These are phyloP conservation scores for Xylaria grammica DNA, from an alignment of 495 filamentous ascomycete genomes.

Conservation along the genomic window DNA sequence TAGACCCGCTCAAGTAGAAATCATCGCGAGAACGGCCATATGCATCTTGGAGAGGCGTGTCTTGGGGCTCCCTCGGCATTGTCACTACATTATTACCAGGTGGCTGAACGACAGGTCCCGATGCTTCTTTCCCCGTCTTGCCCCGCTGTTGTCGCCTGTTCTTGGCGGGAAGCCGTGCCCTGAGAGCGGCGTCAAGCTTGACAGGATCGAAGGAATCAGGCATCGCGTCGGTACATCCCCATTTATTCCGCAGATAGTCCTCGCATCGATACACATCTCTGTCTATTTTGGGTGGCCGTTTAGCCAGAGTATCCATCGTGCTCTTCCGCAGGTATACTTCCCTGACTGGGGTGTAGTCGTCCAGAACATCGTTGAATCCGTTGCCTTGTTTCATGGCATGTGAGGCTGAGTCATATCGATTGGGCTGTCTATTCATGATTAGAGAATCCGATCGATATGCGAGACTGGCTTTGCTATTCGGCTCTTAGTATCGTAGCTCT, in stretches of 20 bases:
- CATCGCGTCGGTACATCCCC: slow-evolving; percentile 25
- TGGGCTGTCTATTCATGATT: neutral
- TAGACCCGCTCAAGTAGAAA: neutral
- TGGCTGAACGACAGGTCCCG: neutral
- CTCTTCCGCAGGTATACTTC: neutral
- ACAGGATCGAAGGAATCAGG: slow-evolving; percentile 26
- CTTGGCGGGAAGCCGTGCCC: slow-evolving; percentile 1
- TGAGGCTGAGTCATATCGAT: neutral
- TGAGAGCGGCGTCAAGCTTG: slow-evolving; percentile 17
- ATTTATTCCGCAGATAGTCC: slow-evolving; percentile 27
- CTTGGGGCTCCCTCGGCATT: neutral
- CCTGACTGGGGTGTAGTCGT: neutral
- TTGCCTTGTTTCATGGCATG: neutral
- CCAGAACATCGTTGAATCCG: neutral
- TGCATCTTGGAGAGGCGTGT: neutral
- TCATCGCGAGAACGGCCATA: no score
- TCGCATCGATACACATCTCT: slow-evolving; percentile 11
- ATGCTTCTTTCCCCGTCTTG: neutral
- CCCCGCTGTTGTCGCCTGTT: neutral
- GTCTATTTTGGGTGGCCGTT: slow-evolving; percentile 9
- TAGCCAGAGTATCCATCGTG: neutral
- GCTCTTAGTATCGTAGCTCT: no score
- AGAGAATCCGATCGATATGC: neutral
- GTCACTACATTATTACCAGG: neutral
- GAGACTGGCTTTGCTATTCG: neutral